A percentile compares a stretch with the other conserved stretches of the same genome.
Conservation (phyloP, 345 rosid genomes). For the Rhodamnia rubescens region DNA sequence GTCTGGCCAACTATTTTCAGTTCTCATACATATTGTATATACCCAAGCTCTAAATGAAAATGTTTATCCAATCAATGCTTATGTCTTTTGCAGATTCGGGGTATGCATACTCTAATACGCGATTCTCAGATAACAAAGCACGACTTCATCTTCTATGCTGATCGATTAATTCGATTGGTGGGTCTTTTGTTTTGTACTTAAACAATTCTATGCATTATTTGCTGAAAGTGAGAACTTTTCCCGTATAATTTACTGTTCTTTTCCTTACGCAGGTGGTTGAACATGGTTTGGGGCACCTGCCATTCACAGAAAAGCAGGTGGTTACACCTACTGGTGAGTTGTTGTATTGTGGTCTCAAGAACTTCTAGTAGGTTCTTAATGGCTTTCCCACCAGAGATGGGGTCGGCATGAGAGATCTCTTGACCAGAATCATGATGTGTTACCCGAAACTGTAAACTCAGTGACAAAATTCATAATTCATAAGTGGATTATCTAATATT, state of each 20-base stretch:
- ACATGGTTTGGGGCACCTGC: constrained; percentile 96
- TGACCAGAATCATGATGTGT: background rate
- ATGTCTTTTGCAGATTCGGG: constrained; percentile 66
- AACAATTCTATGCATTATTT: background rate
- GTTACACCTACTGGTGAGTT: constrained; percentile 89
- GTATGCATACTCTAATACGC: constrained; percentile 99
- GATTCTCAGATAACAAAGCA: constrained; percentile 89
- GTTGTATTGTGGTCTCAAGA: background rate
- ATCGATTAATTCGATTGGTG: constrained; percentile 96
- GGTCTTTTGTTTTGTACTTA: constrained; percentile 11
- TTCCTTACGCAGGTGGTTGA: constrained; percentile 68
- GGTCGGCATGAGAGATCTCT: background rate
- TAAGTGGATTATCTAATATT: background rate
- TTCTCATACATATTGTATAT: background rate
- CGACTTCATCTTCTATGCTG: constrained; percentile 93
- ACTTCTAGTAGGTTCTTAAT: background rate
- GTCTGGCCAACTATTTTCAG: background rate
- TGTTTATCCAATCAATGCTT: background rate
- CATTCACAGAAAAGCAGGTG: constrained; percentile 96
- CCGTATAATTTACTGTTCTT: background rate
- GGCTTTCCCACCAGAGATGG: background rate
- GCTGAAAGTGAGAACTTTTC: background rate
- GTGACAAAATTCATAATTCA: background rate
- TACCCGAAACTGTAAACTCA: background rate
- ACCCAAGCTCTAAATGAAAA: background rate